Percentiles rank a stretch among this genome's conserved stretches.
phyloP scores from a whole-genome alignment of 1,139 yeast genomes.

The Kodamaea derodonti region DNA sequence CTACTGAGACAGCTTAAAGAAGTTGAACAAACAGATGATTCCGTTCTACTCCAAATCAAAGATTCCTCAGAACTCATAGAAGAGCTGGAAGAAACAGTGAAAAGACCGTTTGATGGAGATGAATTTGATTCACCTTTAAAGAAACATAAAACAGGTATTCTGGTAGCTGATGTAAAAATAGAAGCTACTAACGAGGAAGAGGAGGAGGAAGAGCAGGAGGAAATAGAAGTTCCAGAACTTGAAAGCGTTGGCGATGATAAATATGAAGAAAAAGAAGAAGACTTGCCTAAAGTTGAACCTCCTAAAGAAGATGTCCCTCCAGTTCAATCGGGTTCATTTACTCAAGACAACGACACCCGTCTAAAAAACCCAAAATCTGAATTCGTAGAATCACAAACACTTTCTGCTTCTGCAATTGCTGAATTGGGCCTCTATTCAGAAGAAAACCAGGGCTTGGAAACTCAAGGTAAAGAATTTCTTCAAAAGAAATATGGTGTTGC shows the following conservation, averaged over 20 bases:
- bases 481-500: constrained; percentile 84
- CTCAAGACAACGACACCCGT: constrained; percentile 53
- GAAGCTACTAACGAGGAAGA: neutral
- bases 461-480: constrained; percentile 67
- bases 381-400: constrained; percentile 67
- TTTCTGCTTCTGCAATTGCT: constrained; percentile 62
- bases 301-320: constrained; percentile 35
- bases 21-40: constrained; percentile 44
- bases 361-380: constrained; percentile 75
- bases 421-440: constrained; percentile 68
- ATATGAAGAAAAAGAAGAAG: constrained; percentile 2
- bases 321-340: constrained; percentile 42
- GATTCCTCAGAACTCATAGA: constrained; percentile 8
- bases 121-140: constrained; percentile 4
- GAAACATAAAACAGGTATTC: constrained; percentile 9
- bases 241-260: constrained; percentile 1
- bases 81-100: constrained; percentile 8
- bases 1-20: constrained; percentile 47
- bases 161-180: constrained; percentile 7
- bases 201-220: constrained; percentile 1
- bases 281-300: neutral
- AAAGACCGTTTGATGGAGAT: constrained; percentile 6
- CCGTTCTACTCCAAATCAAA: constrained; percentile 21
- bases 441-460: constrained; percentile 48
- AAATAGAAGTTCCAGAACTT: neutral